Evolutionary conservation across 768 basidiomycete genomes (phyloP), one percentile per base, ranked within the genome.

Genomic region (Suillus hirtellus): DNA sequence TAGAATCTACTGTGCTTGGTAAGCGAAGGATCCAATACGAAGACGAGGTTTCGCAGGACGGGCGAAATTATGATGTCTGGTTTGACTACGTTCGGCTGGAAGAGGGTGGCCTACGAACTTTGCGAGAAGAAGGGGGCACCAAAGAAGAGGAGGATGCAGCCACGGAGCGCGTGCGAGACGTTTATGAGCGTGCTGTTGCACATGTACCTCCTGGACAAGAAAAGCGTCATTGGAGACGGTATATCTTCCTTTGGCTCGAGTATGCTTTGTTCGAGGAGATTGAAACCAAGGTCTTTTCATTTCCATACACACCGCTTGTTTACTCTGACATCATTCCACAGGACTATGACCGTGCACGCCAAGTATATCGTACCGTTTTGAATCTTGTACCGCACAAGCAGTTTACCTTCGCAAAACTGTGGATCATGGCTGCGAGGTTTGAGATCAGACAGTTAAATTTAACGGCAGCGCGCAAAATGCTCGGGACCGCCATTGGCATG

Each of bases 21-120:
- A 99, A 98, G 75, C 88, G 97, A n/a, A 86, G 97, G 44, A 98
- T 99, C 62, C 95, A 99, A 70, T 99, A 99, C 71, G 97, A 99
- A 73, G 97, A 99, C 66, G 97, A 99, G 76, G 77, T 99, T 2
- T 74, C 88, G 11, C 90, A 96, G 63, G 95, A 99, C 66, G 89
- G 93, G 0, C 87, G 90, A 49, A 98, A 98, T 74, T 99, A 98
- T 72, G 97, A 99, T 74, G 89, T 91, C 0, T 99, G 97, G 97
- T 98, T 99, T 72, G 97, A 99, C 71, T 96, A 96, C 69, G 86
- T 94, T 24, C 84, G 96, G 19, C 74, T 99, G 40, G 97, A 99
- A 73, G 97, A 99, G 76, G 92, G 88, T 27, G 93, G 95, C 0
- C 85, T 87, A 68, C 79, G 84, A 40, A 89, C 93, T 64, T 80